Evolutionary conservation across 257 asterid species (phyloP), one percentile per base, ranked within the genome.

Genomic region (Leonotis leonurus): DNA sequence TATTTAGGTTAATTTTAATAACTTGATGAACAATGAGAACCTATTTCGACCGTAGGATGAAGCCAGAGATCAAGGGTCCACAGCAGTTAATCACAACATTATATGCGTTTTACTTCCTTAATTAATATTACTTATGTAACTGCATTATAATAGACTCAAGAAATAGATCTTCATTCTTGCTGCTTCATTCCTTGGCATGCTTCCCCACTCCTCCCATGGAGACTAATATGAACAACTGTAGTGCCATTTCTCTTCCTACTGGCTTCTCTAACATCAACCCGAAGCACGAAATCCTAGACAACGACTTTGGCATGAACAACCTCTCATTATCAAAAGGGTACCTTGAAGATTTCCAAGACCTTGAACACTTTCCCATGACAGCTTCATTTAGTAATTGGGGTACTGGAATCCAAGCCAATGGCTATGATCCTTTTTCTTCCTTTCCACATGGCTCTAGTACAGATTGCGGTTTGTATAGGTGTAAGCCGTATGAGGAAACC

Each of bases 281-380:
- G 67, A 85, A 83, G 60, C 68, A 66, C 2, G 78, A 83, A 46
- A 39, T 46, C 59, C 41, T 70, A 0, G 81, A 75, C 6, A 76
- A 78, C 61, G 83, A 74, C 51, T 81, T 77, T 65, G 57, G 67
- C 75, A 62, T 67, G 26, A 37, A 69, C 36, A 75, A 61, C 37
- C 59, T 74, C 48, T 65, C 71, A 24, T 65, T 74, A 48, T 52
- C 84, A 14, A 75, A 74, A 56, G 74, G 78, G 44, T 81, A 67
- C 63, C 80, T 78, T 56, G 88, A 83, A 64, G 88, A 84, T 46
- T 83, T 78, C 70, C 80, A 68, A 32, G 82, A 79, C 59, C 81
- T 80, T 11, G 86, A 83, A 67, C 81, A 80, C 17, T 69, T 73
- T 29, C 44, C 83, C 6, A 9, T 67, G 39, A 13, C 59, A 40